Percentiles rank a stretch among this genome's conserved stretches.
phyloP scores from a whole-genome alignment of 768 basidiomycete species.

The Termitomyces sp. region DNA sequence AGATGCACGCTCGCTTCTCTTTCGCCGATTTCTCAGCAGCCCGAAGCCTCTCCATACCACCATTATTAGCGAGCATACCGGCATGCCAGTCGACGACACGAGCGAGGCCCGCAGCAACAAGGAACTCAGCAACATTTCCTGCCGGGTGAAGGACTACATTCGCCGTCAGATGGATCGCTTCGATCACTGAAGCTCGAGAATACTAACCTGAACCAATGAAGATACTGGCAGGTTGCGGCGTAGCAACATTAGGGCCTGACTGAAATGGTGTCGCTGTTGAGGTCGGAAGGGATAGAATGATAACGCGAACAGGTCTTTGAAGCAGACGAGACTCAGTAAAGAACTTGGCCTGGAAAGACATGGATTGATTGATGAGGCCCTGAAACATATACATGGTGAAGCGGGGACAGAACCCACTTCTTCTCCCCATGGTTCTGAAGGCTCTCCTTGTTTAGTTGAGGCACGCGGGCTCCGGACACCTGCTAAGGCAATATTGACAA shows the following conservation, averaged over 20 bases:
- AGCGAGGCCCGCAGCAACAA: constrained; percentile 81
- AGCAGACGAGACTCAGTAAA: constrained; percentile 88
- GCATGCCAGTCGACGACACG: constrained; percentile 98
- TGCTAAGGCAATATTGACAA: constrained; percentile 80
- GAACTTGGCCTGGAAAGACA: constrained; percentile 67
- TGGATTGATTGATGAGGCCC: constrained; percentile 14
- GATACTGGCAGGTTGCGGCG: constrained; percentile 68
- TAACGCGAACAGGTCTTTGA: constrained; percentile 71
- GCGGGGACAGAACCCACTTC: constrained; percentile 50
- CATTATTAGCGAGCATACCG: constrained; percentile 80
- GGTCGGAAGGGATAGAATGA: constrained; percentile 75
- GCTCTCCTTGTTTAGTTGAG: constrained; percentile 67
- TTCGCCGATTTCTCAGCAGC: constrained; percentile 79
- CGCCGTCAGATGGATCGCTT: background rate
- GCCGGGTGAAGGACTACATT: constrained; percentile 77
- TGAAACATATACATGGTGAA: constrained; percentile 5
- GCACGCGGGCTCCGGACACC: constrained; percentile 74
- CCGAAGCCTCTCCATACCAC: constrained; percentile 85
- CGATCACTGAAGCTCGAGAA: background rate
- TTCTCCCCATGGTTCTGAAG: constrained; percentile 82
- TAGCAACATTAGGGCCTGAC: constrained; percentile 40
- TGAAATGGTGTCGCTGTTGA: constrained; percentile 81
- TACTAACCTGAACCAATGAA: constrained; percentile 81
- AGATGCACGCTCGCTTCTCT: constrained; percentile 66
- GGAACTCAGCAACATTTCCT: constrained; percentile 90